These are phyloP conservation scores for Graphilbum sp. DNA, from an alignment of 2,329 filamentous ascomycete species.

Conservation along the genomic window DNA sequence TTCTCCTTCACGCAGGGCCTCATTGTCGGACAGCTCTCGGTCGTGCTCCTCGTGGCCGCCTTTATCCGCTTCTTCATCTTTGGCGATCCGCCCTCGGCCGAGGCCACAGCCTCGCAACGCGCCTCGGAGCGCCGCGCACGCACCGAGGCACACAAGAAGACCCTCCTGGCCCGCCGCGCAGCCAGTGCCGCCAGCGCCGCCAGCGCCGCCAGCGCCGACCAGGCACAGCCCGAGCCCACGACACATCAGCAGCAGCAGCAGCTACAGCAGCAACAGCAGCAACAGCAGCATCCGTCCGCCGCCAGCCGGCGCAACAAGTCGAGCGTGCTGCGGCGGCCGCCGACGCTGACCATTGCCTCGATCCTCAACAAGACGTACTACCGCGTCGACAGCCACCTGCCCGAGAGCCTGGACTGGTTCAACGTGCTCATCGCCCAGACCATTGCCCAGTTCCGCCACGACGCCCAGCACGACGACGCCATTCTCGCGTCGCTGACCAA, in stretches of 20 bases:
- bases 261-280: constrained; percentile 10
- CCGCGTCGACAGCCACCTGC: constrained; percentile 87
- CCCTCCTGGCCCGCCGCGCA: constrained; percentile 46
- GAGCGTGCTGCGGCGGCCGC: constrained; percentile 55
- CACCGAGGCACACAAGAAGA: constrained; percentile 61
- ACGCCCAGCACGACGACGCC: constrained; percentile 80
- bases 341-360: constrained; percentile 73
- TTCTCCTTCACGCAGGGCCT: constrained; percentile 89
- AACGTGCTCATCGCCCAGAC: constrained; percentile 95
- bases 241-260: constrained; percentile 15
- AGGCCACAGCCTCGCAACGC: constrained; percentile 59
- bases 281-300: constrained; percentile 13
- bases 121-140: constrained; percentile 59
- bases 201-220: no score
- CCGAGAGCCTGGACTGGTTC: constrained; percentile 96
- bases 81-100: constrained; percentile 74
- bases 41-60: constrained; percentile 76
- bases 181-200: no score
- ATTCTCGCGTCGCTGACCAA: constrained; percentile 75
- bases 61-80: constrained; percentile 99
- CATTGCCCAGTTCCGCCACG: constrained; percentile 84
- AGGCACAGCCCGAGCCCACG: neutral
- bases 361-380: constrained; percentile 97
- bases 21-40: constrained; percentile 80
- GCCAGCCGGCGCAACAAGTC: constrained; percentile 30